These are phyloP conservation scores for Aspergillus texensis DNA, from an alignment of 2,329 filamentous ascomycete genomes.

Conservation along the genomic window DNA sequence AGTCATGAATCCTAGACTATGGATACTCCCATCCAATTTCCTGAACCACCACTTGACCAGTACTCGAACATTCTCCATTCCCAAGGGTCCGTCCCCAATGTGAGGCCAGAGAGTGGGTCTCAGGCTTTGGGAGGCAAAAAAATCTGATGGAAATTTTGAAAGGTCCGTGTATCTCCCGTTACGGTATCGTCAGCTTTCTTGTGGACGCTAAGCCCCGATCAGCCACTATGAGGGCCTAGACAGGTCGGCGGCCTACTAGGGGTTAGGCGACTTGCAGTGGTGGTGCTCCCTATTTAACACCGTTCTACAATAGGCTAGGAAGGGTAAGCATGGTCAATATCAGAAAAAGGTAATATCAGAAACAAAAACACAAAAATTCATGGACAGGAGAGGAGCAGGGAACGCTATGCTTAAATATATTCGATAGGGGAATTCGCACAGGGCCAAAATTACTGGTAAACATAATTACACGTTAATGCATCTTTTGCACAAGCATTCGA, in stretches of 20 bases:
- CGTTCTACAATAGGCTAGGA: not conserved
- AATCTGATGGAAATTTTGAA: conserved; percentile 1
- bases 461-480: not conserved
- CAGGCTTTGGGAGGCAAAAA: conserved; percentile 10
- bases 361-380: not conserved
- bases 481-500: conserved; percentile 5
- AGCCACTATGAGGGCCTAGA: conserved; percentile 27
- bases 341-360: not conserved
- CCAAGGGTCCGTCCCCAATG: conserved; percentile 1
- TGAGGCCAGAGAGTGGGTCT: conserved; percentile 8
- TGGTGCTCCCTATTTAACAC: conserved; percentile 6
- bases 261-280: conserved; percentile 3
- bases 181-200: conserved; percentile 16
- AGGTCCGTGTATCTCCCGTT: conserved; percentile 24
- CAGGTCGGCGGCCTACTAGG: conserved; percentile 18
- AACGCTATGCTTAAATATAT: conserved; percentile 4
- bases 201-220: conserved; percentile 19
- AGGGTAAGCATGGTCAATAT: not conserved
- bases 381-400: not conserved
- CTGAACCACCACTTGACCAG: conserved; percentile 1
- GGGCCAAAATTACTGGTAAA: conserved; percentile 1
- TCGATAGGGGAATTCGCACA: not conserved
- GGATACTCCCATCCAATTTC: not conserved
- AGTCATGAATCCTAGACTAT: conserved; percentile 1
- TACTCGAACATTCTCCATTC: conserved; percentile 4